Percentiles rank a stretch among this genome's conserved stretches.
Evolutionary conservation across 169 alveolate species (phyloP).

Genomic region (Miamiensis avidus): DNA sequence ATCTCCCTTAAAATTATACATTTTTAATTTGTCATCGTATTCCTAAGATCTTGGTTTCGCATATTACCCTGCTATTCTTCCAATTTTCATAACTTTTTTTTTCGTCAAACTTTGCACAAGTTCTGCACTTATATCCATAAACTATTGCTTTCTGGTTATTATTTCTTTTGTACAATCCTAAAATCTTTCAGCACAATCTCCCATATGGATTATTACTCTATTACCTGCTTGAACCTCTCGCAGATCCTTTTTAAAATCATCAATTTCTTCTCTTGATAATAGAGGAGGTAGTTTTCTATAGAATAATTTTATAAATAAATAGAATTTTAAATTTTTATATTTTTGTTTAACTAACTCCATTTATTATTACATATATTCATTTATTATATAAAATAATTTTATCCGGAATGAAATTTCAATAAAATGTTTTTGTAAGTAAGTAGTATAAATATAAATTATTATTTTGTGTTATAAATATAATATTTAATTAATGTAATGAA

Average conservation of each 20-base stretch:
- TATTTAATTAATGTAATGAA: too few relatives aligned
- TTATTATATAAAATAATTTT: too few relatives aligned
- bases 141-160: constrained; percentile 35
- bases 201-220: constrained; percentile 43
- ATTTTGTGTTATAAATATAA: too few relatives aligned
- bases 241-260: constrained; percentile 9
- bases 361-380: too few relatives aligned
- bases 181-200: constrained; percentile 79
- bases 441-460: too few relatives aligned
- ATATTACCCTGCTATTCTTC: constrained; percentile 75
- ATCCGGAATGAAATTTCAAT: too few relatives aligned
- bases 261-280: constrained; percentile 24
- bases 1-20: constrained; percentile 70
- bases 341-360: too few relatives aligned
- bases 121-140: constrained; percentile 14
- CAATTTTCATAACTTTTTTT: constrained; percentile 39
- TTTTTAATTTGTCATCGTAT: constrained; percentile 49
- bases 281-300: constrained; percentile 20
- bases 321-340: too few relatives aligned
- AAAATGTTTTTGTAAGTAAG: too few relatives aligned
- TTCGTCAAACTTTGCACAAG: background rate
- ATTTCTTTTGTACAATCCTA: constrained; percentile 46
- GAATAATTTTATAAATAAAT: too few relatives aligned
- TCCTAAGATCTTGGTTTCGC: constrained; percentile 66
- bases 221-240: constrained; percentile 31